These are phyloP conservation scores for Dysphania ambrosioides DNA, from an alignment of 148 eudicot genomes.

Conservation along the genomic window DNA sequence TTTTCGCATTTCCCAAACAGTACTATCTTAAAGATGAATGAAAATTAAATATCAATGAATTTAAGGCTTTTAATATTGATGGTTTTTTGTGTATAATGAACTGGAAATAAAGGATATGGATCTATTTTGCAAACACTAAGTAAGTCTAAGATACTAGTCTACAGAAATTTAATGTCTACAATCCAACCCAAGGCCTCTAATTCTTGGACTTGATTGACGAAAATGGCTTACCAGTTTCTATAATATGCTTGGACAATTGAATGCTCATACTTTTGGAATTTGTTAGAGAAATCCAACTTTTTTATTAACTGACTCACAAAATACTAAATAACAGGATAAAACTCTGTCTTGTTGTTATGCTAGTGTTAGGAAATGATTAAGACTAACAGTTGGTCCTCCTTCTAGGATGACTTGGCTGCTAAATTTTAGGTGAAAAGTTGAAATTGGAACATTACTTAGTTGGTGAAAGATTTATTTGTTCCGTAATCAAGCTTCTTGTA, in stretches of 20 bases:
- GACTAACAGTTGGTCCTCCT: not conserved
- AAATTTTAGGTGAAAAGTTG: too few relatives aligned
- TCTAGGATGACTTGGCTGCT: not conserved
- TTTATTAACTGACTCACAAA: not conserved
- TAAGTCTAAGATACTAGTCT: too few relatives aligned
- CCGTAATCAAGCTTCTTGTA: not conserved
- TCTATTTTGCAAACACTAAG: conserved; percentile 1
- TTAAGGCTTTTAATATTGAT: too few relatives aligned
- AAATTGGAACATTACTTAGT: too few relatives aligned
- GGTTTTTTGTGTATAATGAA: not conserved
- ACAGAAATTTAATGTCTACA: not conserved
- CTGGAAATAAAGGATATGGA: not conserved
- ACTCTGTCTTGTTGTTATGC: not conserved
- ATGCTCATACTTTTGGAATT: not conserved
- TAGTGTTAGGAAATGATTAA: not conserved
- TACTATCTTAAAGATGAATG: not conserved
- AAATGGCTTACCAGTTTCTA: not conserved
- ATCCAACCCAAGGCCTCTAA: not conserved
- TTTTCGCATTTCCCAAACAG: not conserved
- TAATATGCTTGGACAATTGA: not conserved
- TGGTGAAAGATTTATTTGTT: too few relatives aligned
- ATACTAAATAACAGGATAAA: not conserved
- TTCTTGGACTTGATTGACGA: not conserved
- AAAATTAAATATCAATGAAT: not conserved
- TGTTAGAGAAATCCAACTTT: not conserved